Base-by-base conservation (phyloP, 306 rosid species). In the Cucurbita maxima region DNA sequence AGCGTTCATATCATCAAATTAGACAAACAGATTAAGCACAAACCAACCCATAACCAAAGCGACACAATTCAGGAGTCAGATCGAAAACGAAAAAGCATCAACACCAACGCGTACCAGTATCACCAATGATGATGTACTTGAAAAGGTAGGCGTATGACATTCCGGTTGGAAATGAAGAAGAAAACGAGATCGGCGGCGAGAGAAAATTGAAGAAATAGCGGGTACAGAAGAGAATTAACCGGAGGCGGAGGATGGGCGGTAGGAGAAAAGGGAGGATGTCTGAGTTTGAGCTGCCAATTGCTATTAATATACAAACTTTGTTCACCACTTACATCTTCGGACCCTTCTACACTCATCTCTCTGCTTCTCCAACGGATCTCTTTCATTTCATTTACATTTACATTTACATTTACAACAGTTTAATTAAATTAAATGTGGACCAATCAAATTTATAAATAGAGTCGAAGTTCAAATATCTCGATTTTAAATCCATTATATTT, bases 91-190 rank as follows among this genome's bases (percentile, higher is more conserved):
- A 58, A 73, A 73, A 55, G 2, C 7, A 15, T 10, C 11, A 5
- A n/a, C 7, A 9, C 1, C 1, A 10, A 2, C 52, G 37, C 10
- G 53, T 86, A 94, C 99, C 99, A 43, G 99, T 94, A 75, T 94
- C 99, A 36, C 97, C 99, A 85, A 94, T 94, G 84, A 94, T 94
- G 86, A 94, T 94, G 82, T 94, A 94, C 85, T 94, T 94, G 96
- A 94, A 94, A 22, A 94, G 96, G 25, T 94, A 94, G 0, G 97
- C 99, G 91, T 94, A 94, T 47, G 97, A 94, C 99, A 94, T 76
- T 41, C 43, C 70, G 64, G 8, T 37, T 10, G 41, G 15, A 55
- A 19, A n/a, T 50, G 48, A 62, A 38, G 1, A 62, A 43, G 48
- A 30, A 67, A 67, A 67, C 7, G 11, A 50, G 38, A 67, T 12